phyloP scores from a whole-genome alignment of 352 stramenopile species.

The Pythium diclinum region DNA sequence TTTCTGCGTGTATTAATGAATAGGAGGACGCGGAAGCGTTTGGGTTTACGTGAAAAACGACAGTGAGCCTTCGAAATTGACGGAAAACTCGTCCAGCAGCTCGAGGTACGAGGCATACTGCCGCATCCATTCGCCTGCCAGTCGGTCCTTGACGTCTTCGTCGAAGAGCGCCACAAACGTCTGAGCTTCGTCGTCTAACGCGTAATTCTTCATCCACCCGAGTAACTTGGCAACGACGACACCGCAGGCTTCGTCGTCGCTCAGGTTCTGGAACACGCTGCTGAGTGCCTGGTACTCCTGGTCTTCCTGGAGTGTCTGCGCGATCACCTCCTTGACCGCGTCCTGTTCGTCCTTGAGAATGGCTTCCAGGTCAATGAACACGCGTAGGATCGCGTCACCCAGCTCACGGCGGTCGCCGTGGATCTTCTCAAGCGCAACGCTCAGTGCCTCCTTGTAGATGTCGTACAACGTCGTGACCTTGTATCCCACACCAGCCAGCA shows the following conservation, averaged over 20 bases:
- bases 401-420: slow-evolving; percentile 49
- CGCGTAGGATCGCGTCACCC: slow-evolving; percentile 36
- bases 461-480: slow-evolving; percentile 66
- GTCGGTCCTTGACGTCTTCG: slow-evolving; percentile 44
- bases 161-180: slow-evolving; percentile 56
- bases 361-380: slow-evolving; percentile 52
- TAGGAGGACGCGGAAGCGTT: too few species aligned
- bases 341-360: slow-evolving; percentile 50
- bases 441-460: slow-evolving; percentile 49
- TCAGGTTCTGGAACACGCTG: slow-evolving; percentile 58
- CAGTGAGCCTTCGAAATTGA: slow-evolving; percentile 55
- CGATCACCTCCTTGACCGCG: slow-evolving; percentile 50
- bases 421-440: slow-evolving; percentile 43
- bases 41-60: slow-evolving; percentile 58
- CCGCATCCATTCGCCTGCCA: slow-evolving; percentile 70
- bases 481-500: slow-evolving; percentile 51
- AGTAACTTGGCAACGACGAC: slow-evolving; percentile 62
- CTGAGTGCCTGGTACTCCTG: slow-evolving; percentile 65
- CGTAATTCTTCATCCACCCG: slow-evolving; percentile 63
- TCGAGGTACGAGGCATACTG: slow-evolving; percentile 62
- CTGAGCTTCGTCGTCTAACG: slow-evolving; percentile 44
- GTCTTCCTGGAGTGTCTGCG: slow-evolving; percentile 44
- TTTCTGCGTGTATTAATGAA: slow-evolving; percentile 7
- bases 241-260: slow-evolving; percentile 42
- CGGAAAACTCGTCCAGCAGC: slow-evolving; percentile 61